Evolutionary conservation across 352 stramenopile genomes (phyloP), one percentile per base, ranked within the genome.

Genomic region (Aphanomyces invadans): DNA sequence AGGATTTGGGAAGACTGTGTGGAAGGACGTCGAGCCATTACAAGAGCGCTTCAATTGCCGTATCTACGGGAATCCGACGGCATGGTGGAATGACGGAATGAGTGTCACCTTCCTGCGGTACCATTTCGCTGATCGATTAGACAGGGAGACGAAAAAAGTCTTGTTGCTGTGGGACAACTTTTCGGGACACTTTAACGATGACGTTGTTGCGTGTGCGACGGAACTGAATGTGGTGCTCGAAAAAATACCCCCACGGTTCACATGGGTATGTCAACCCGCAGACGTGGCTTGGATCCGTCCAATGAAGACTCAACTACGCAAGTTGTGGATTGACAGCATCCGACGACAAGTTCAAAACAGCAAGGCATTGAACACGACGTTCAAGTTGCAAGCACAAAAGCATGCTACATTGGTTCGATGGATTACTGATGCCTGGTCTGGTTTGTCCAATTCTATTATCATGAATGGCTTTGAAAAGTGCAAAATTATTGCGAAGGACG

Each of bases 401-500:
- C n/a, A 29, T 29, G 5, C n/a, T 23, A 54, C 46, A 23, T 11
- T 54, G n/a, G 46, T 54, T 11, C n/a, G n/a, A 54, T 64, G 42
- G 56, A 53, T 53, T 23, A 64, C 21, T 26, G 15, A 21, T 5
- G 56, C 36, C 4, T 64, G 42, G 42, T 26, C 10, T 26, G 56
- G 15, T 12, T 26, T 64, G 42, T 28, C 56, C 11, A 7, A 21
- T 19, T 9, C 31, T 10, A 64, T 38, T n/a, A 64, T 64, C 29
- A 31, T 61, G 11, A 64, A 64, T 61, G 56, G 56, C 4, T 64
- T 64, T 64, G 56, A 11, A 15, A 64, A 64, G 21, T 64, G 56
- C 36, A 19, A 64, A 26, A 31, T 64, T 29, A 9, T 29, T 11
- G 5, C 7, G 7, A 7, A 29, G 11, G 46, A 54, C 19, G 46